Percentiles rank a stretch among this genome's conserved stretches.
Conservation (phyloP, 768 basidiomycete species). For the Psilocybe cubensis region DNA sequence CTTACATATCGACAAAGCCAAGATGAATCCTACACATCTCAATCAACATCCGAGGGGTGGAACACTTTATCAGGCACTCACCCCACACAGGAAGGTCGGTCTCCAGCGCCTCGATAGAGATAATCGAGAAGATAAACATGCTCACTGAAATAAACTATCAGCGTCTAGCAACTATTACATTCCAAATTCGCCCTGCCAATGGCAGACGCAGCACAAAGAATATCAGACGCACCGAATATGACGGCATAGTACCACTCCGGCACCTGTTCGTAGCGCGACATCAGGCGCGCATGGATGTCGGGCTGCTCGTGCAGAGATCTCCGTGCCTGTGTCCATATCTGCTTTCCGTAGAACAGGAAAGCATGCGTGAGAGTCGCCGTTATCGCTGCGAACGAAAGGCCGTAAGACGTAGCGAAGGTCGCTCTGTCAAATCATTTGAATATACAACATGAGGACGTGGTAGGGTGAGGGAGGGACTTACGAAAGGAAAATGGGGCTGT, state of each 20-base stretch:
- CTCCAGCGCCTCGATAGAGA: constrained; percentile 70
- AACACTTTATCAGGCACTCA: too few relatives aligned
- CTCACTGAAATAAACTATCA: constrained; percentile 59
- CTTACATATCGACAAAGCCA: background rate
- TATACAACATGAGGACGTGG: too few relatives aligned
- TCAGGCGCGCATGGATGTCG: constrained; percentile 81
- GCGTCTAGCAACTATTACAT: too few relatives aligned
- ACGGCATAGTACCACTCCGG: constrained; percentile 83
- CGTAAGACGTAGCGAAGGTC: constrained; percentile 72
- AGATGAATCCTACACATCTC: background rate
- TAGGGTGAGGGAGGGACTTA: background rate
- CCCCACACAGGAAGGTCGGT: constrained; percentile 30
- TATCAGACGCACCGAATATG: background rate
- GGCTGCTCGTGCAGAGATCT: constrained; percentile 75
- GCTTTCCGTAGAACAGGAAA: constrained; percentile 71
- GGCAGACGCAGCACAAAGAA: background rate
- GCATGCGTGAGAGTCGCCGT: constrained; percentile 74
- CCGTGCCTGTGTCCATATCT: constrained; percentile 69
- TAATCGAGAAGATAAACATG: constrained; percentile 67
- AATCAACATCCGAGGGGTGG: too few relatives aligned
- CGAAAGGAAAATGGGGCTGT: constrained; percentile 61
- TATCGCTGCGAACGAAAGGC: constrained; percentile 74
- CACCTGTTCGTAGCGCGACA: constrained; percentile 72
- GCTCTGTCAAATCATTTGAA: too few relatives aligned
- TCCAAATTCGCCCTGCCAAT: too few relatives aligned